Evolutionary conservation across 257 asterid species (phyloP).

Genomic region (Echites panduratus): DNA sequence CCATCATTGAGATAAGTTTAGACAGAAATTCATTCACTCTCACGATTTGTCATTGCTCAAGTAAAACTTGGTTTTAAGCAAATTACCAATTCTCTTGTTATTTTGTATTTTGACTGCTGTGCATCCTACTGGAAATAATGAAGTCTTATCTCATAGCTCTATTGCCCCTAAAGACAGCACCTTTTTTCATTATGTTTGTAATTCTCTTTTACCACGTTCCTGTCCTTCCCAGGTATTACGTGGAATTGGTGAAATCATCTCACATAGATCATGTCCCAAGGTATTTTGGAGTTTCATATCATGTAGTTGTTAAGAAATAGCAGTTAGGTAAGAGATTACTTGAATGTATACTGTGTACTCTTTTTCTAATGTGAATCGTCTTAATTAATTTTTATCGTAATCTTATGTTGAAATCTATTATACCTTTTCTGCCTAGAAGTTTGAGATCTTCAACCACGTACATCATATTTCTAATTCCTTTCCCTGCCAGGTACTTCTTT

Average conservation of each 20-base stretch:
- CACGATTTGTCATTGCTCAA: neutral
- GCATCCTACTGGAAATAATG: neutral
- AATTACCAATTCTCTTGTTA: neutral
- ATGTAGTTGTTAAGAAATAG: neutral
- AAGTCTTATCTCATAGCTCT: neutral
- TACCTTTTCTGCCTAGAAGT: neutral
- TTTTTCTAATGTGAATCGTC: neutral
- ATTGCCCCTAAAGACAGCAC: neutral
- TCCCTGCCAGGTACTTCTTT: conserved; percentile 63
- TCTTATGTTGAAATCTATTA: neutral
- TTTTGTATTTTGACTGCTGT: neutral
- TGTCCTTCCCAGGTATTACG: conserved; percentile 62
- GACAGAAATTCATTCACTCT: neutral
- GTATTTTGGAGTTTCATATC: conserved; percentile 25
- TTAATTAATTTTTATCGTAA: neutral
- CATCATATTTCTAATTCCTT: conserved; percentile 13
- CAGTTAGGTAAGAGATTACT: neutral
- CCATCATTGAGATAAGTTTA: neutral
- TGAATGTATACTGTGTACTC: neutral
- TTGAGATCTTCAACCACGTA: neutral
- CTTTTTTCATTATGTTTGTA: neutral
- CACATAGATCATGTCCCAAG: conserved; percentile 79
- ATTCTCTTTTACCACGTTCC: neutral
- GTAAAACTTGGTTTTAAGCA: neutral
- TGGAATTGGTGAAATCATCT: conserved; percentile 79